Base-by-base conservation (phyloP, 148 eudicot genomes). In the Nepenthes gracilis region DNA sequence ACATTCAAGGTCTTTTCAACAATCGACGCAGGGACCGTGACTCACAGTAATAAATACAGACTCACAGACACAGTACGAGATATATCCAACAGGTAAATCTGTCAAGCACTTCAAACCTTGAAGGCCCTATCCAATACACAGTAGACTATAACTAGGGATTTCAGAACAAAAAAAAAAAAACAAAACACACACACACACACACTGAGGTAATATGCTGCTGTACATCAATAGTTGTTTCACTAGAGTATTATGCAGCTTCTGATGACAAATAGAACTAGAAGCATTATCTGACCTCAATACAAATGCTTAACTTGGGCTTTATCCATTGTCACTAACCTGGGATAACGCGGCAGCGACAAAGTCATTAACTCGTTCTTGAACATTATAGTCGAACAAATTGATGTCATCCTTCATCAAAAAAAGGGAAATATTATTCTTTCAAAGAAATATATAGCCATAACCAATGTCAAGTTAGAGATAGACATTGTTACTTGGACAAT, bases 321-420 rank as follows among this genome's bases (percentile, higher is more conserved):
- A 55, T 54, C 35, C 35, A 70, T 58, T 23, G 10, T 33, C 12
- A 56, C 66, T 63, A 75, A 86, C 99, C 92, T 89, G 96, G 23
- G 87, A 55, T 43, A 82, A 15, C 58, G 99, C 99, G 67, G 85
- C 99, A 65, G 85, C 89, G 58, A 94, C 97, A 71, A 94, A 94
- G 75, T 67, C 92, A 65, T 89, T 63, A 37, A 94, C 95, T 54
- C 97, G 89, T 43, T 86, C 85, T 70, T 83, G 78, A 61, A 94
- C 99, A 74, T 94, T 94, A 80, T 94, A 94, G 77, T 94, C 99
- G 63, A 89, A 94, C 80, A 94, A 74, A 59, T 75, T 65, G 64
- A 77, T 70, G 73, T 94, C 75, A 80, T 94, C 99, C 99, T 94
- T 78, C 80, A 83, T 47, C 51, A 69, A 7, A 73, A 69, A 70